Percentiles rank a stretch among this genome's conserved stretches.
phyloP scores from a whole-genome alignment of 768 basidiomycete species.

The Suillus sp. region DNA sequence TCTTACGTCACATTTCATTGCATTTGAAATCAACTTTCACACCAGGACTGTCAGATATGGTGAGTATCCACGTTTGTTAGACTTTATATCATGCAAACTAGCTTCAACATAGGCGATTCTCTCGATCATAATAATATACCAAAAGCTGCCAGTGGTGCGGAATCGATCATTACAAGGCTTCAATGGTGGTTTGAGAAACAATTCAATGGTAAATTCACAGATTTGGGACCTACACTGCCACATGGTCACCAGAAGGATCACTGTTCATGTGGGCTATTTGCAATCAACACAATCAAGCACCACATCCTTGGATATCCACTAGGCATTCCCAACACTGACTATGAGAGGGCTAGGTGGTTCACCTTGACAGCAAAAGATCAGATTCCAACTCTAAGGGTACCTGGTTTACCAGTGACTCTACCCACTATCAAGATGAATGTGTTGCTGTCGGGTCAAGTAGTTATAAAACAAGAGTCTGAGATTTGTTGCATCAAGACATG shows the following conservation, averaged over 20 bases:
- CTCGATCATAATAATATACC: neutral
- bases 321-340: neutral
- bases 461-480: too few species aligned
- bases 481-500: too few species aligned
- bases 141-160: neutral
- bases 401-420: too few species aligned
- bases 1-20: neutral
- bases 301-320: neutral
- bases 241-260: neutral
- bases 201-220: neutral
- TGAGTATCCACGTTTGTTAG: neutral
- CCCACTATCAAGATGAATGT: too few species aligned
- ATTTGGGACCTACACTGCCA: neutral
- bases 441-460: too few species aligned
- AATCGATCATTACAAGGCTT: neutral
- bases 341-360: neutral
- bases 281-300: neutral
- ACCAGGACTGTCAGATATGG: neutral
- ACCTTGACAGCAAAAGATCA: neutral
- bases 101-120: neutral
- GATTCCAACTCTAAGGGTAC: neutral
- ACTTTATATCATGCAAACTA: neutral
- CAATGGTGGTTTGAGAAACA: neutral
- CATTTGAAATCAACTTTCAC: neutral
- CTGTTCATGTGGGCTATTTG: neutral